Percentiles rank a stretch among this genome's conserved stretches.
These are phyloP conservation scores for Gynandropsis gynandra DNA, from an alignment of 345 rosid species.

Conservation along the genomic window DNA sequence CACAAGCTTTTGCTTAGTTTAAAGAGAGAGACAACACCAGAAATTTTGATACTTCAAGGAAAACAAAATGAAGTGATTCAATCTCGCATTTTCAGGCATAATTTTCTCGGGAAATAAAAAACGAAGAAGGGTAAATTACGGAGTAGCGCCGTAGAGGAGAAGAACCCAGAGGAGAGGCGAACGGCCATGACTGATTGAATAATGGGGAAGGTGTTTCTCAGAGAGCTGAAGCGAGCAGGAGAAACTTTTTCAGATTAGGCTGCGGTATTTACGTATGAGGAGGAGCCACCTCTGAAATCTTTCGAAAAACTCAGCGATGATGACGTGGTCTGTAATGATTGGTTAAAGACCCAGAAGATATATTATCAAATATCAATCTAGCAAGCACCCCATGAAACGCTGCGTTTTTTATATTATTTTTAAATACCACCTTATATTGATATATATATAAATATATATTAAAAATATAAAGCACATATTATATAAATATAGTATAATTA, in stretches of 20 bases:
- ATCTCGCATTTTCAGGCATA: not conserved
- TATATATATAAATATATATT: too few species aligned
- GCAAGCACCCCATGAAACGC: too few species aligned
- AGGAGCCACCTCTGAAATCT: too few species aligned
- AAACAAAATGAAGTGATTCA: not conserved
- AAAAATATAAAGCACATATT: too few species aligned
- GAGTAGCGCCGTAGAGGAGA: constrained; percentile 39
- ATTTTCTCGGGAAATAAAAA: not conserved
- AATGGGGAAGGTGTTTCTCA: constrained; percentile 30
- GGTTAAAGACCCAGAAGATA: constrained; percentile 4
- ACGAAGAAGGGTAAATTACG: constrained; percentile 29
- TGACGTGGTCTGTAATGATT: constrained; percentile 16
- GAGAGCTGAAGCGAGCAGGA: constrained; percentile 16
- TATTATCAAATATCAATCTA: too few species aligned
- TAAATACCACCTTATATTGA: too few species aligned
- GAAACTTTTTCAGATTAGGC: constrained; percentile 25
- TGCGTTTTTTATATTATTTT: constrained; percentile 9
- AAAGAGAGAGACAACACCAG: not conserved
- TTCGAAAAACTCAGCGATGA: too few species aligned
- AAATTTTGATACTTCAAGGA: not conserved
- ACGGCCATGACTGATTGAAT: constrained; percentile 58
- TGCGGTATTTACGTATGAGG: constrained; percentile 7
- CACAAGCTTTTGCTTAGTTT: not conserved
- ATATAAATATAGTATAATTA: too few species aligned
- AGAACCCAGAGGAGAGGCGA: constrained; percentile 52